Evolutionary conservation across 495 filamentous ascomycete genomes (phyloP), one percentile per base, ranked within the genome.

Genomic region (Neurospora pannonica): DNA sequence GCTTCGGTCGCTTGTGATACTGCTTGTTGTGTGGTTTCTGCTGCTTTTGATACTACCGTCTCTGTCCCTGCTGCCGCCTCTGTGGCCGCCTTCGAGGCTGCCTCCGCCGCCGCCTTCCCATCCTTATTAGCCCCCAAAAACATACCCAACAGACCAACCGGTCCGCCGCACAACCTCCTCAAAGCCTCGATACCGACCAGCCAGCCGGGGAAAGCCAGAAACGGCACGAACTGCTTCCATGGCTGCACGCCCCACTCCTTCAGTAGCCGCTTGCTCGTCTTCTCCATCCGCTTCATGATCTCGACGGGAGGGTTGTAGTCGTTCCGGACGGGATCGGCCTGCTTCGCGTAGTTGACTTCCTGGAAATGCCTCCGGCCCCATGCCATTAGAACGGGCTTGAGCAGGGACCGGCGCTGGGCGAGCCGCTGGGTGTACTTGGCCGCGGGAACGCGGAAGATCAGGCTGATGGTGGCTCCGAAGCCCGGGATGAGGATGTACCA

Each of bases 401-500:
- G 79, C 17, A 82, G 78, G 69, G 80, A 39, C 37, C 84, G 85
- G 77, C 84, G 83, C 75, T 85, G 76, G 75, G 78, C 28, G 71
- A 85, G 78, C 74, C 73, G 74, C 72, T 82, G 85, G 72, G 83
- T 81, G 79, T 89, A 93, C 48, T 89, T 76, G 24, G 86, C 82
- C 4, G 92, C 74, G 0, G 92, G 92, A 4, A 91, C 77, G 54
- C 89, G 88, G 76, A 91, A 78, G 39, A 84, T 71, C 38, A 86
- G 83, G 72, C 90, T 90, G 70, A 95, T 82, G 69, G 88, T 43
- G 4, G 94, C 71, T 2, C 93, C 92, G 1, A 92, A 85, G 72
- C 92, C 84, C 0, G 94, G 94, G 71, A 97, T 88, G 36, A 89
- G 87, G 10, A 88, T 77, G 70, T 81, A 89, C 94, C 94, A 97